Percentiles rank a stretch among this genome's conserved stretches.
Conservation (phyloP, 1,139 yeast genomes). For the Diutina scorzettiae region DNA sequence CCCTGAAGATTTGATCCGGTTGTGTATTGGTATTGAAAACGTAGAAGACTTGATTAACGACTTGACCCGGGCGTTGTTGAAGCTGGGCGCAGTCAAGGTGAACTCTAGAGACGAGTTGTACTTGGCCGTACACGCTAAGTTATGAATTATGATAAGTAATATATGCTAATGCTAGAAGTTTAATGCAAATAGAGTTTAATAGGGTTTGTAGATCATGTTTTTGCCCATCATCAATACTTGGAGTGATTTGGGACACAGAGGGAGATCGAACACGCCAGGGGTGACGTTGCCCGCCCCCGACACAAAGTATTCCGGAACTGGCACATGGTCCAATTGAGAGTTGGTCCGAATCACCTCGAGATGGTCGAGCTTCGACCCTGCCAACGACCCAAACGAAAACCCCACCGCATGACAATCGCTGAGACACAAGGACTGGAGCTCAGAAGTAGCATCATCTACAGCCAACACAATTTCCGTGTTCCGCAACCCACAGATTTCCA, state of each 20-base stretch:
- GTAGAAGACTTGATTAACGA: constrained; percentile 58
- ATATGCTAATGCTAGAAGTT: neutral
- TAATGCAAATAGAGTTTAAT: too few species aligned
- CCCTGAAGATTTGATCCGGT: constrained; percentile 82
- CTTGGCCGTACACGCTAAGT: constrained; percentile 1
- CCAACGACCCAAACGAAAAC: neutral
- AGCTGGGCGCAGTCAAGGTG: constrained; percentile 42
- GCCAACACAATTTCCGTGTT: neutral
- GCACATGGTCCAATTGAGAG: neutral
- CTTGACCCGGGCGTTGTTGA: constrained; percentile 53
- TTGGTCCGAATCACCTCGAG: neutral
- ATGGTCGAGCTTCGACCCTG: neutral
- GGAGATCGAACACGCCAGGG: neutral
- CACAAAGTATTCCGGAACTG: neutral
- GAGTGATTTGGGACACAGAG: neutral
- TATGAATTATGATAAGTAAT: neutral
- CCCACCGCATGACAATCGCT: neutral
- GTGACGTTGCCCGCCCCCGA: neutral
- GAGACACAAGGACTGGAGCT: neutral
- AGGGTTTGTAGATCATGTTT: neutral
- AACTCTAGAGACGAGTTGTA: constrained; percentile 4
- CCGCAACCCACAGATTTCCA: neutral
- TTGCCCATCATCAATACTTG: neutral
- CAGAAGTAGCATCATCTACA: neutral
- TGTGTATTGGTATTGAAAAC: constrained; percentile 81